These are phyloP conservation scores for Diaporthe velutina DNA, from an alignment of 2,329 filamentous ascomycete species.

Conservation along the genomic window DNA sequence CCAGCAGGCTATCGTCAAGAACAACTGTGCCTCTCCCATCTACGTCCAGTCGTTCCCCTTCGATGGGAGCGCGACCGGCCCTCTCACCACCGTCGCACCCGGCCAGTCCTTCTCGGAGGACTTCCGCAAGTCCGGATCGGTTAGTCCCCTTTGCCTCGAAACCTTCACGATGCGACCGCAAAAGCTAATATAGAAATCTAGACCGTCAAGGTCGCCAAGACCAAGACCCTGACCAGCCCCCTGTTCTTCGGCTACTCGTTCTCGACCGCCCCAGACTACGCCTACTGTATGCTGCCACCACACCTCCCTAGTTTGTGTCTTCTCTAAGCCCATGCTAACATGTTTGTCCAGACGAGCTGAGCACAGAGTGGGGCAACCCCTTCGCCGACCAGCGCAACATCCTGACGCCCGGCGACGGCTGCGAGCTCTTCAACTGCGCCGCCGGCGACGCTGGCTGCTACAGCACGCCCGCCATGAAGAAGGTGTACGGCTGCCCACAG, in stretches of 20 bases:
- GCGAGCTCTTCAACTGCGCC: constrained; percentile 54
- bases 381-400: constrained; percentile 53
- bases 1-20: constrained; percentile 52
- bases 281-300: constrained; percentile 52
- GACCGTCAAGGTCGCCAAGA: constrained; percentile 57
- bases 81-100: constrained; percentile 49
- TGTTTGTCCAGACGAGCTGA: constrained; percentile 52
- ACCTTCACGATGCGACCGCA: not conserved
- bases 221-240: constrained; percentile 51
- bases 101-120: constrained; percentile 53
- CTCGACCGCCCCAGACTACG: constrained; percentile 50
- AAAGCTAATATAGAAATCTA: constrained; percentile 36
- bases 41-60: constrained; percentile 55
- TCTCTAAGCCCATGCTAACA: constrained; percentile 8
- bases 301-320: no score
- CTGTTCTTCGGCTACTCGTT: constrained; percentile 60
- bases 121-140: constrained; percentile 52
- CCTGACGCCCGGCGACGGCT: constrained; percentile 53
- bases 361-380: constrained; percentile 57
- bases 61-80: constrained; percentile 48
- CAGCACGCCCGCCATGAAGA: constrained; percentile 53
- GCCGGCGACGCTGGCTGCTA: constrained; percentile 54
- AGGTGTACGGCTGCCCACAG: constrained; percentile 56
- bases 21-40: constrained; percentile 50
- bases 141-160: constrained; percentile 41